Evolutionary conservation across 495 filamentous ascomycete genomes (phyloP).

Genomic region (Talaromyces adpressus): DNA sequence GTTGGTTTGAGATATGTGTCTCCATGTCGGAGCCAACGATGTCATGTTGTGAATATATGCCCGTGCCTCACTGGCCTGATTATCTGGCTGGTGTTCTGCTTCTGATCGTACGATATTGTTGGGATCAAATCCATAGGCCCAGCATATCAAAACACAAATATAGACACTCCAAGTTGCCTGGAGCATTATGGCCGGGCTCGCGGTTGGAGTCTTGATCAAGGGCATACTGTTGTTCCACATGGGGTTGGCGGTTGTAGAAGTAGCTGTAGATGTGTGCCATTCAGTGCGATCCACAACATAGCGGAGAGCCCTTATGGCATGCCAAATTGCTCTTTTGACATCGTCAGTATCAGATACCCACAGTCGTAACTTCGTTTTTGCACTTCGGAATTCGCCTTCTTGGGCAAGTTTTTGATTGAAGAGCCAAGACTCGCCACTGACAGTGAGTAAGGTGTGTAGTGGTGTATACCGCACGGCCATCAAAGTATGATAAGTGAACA

Average conservation of each 20-base stretch:
- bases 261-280: background rate
- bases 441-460: slow-evolving; percentile 12
- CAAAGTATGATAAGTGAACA: slow-evolving; percentile 13
- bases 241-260: background rate
- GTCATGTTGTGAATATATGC: slow-evolving; percentile 12
- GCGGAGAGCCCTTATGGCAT: slow-evolving; percentile 12
- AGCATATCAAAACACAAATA: slow-evolving; percentile 16
- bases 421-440: slow-evolving; percentile 17
- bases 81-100: background rate
- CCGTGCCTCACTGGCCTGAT: background rate
- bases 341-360: slow-evolving; percentile 12
- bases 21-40: slow-evolving; percentile 7
- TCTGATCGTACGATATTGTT: background rate
- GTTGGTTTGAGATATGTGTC: slow-evolving; percentile 6
- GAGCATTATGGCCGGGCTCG: slow-evolving; percentile 8
- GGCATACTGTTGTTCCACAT: background rate
- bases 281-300: slow-evolving; percentile 2
- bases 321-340: slow-evolving; percentile 14
- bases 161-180: slow-evolving; percentile 17
- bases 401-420: slow-evolving; percentile 17
- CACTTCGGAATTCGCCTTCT: slow-evolving; percentile 9
- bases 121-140: slow-evolving; percentile 14
- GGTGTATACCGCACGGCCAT: slow-evolving; percentile 11
- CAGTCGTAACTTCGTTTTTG: slow-evolving; percentile 12
- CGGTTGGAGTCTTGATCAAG: background rate